Conservation (phyloP, 73 alveolate genomes). For the Tetrahymena thermophila region DNA sequence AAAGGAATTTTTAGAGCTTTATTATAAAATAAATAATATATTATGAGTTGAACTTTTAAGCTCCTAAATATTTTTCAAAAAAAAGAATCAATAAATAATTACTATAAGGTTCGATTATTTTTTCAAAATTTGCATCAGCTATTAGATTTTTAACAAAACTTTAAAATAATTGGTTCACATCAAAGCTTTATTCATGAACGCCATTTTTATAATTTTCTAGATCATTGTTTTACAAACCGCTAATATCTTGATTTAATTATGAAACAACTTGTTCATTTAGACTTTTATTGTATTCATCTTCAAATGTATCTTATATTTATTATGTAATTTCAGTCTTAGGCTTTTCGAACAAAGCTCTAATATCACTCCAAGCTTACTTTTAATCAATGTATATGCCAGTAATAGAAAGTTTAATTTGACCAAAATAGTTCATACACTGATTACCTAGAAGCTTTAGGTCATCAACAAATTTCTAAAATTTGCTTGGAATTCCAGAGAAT, state of each 20-base stretch:
- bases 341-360: background rate
- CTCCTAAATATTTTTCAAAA: background rate
- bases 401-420: background rate
- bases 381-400: background rate
- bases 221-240: background rate
- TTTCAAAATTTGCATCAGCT: background rate
- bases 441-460: background rate
- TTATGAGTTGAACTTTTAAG: no score
- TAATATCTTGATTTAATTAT: background rate
- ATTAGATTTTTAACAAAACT: background rate
- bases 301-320: background rate
- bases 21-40: background rate
- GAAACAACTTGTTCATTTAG: background rate
- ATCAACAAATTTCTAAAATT: background rate
- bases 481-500: background rate
- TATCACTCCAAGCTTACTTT: background rate
- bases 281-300: background rate
- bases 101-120: background rate
- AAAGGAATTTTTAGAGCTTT: background rate
- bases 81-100: background rate
- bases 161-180: background rate
- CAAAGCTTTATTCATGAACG: background rate
- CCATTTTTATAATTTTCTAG: background rate
- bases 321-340: background rate
- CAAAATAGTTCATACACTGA: background rate